Evolutionary conservation across 495 filamentous ascomycete species (phyloP), one percentile per base, ranked within the genome.

Genomic region (Penicillium psychrofluorescens): DNA sequence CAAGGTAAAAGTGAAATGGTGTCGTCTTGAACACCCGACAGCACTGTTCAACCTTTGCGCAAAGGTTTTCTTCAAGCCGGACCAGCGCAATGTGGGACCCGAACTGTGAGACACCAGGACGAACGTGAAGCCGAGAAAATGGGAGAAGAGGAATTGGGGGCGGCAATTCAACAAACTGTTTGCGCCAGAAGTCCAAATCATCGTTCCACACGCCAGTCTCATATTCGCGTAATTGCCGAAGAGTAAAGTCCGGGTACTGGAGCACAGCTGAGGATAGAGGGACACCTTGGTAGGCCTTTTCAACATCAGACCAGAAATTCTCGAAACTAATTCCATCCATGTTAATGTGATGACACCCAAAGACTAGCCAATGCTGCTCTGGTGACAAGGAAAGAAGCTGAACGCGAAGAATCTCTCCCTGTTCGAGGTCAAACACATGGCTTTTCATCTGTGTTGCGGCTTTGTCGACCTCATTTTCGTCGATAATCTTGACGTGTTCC

Each of bases 261-360:
- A 50, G 40, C 0, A 43, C 33, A 12, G 35, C 31, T 0, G 32
- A 11, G 0, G 40, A 32, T 1, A 65, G 44, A 5, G 40, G 0
- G 8, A 58, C 14, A 0, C 61, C 55, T 3, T 56, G 46, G 40
- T 76, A 76, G 2, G 49, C 58, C 22, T 55, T 55, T 11, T 66
- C 51, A 0, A 77, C 44, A n/a, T 77, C 70, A 0, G 48, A 44
- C 15, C 68, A 54, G 9, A 72, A 48, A 30, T 68, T 42, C 30
- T 70, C 51, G 7, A 67, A 61, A 38, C 68, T 67, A 12, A 68
- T 49, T 0, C 69, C 72, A 43, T 79, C 75, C 55, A 77, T 71
- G 33, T 55, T 45, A 44, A 79, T 76, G 41, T 79, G 75, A 30
- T 73, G 68, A 39, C 59, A 71, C 10, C 45, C 49, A 22, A 69